Base-by-base conservation (phyloP, 768 basidiomycete species). In the Boletus vinaceobasis region DNA sequence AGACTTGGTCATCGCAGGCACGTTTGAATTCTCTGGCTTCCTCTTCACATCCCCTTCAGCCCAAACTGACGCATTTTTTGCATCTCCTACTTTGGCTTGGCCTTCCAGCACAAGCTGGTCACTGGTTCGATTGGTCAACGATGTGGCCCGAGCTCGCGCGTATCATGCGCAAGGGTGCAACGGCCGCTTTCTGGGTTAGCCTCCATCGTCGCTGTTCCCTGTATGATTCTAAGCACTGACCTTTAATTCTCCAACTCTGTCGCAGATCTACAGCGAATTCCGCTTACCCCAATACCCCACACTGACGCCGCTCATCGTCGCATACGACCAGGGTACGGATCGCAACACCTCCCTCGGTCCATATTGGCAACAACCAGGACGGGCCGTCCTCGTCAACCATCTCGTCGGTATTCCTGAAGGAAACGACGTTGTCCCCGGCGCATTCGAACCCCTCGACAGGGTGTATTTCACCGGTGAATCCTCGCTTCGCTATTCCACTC, bases 41-140 rank as follows among this genome's bases (percentile, higher is more conserved):
- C 8, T 48, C 13, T 39, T 19, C 46, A 35, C 26, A n/a, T 26
- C 9, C 19, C 33, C n/a, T 6, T 6, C 9, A 11, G 29, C 14
- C 27, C 33, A 42, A 42, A 19, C 44, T 14, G 26, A 29, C 8
- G 13, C 19, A 1, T 17, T 17, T 43, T 43, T 38, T 21, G 36
- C 26, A 19, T 29, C 14, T 6, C 5, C 7, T 43, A 17, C 19
- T 14, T 21, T 15, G 19, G 6, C 7, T 6, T 32, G 31, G 19
- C 15, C 35, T 13, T 37, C 7, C 7, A 89, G 90, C 87, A 1
- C 90, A 90, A 71, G 83, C 90, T 0, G 82, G 82, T 3, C 90
- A 93, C 64, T 91, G 90, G 89, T 93, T 92, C 63, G 78, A 91
- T 61, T 88, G 85, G 79, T 67, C 71, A 7, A 81, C 79, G 60